Percentiles rank a stretch among this genome's conserved stretches.
These are phyloP conservation scores for Acorus gramineus DNA, from an alignment of 106 monocot genomes.

Conservation along the genomic window DNA sequence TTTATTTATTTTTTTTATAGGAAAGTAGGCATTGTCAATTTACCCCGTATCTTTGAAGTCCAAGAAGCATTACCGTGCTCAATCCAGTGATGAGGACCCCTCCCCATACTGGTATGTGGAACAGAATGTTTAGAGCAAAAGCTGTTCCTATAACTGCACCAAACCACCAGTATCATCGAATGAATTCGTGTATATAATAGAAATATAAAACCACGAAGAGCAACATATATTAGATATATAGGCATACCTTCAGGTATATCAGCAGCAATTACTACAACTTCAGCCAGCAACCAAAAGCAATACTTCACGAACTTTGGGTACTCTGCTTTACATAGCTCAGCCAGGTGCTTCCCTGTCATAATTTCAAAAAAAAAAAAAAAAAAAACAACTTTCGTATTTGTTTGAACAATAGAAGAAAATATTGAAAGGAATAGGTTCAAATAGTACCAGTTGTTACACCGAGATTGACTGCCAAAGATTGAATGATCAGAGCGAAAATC, in stretches of 20 bases:
- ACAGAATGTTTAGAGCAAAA: constrained; percentile 73
- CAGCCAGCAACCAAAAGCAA: constrained; percentile 53
- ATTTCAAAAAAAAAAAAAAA: neutral
- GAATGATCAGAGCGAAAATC: constrained; percentile 8
- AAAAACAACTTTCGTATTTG: neutral
- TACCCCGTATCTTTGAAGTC: constrained; percentile 48
- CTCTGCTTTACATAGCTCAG: constrained; percentile 60
- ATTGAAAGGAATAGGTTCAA: neutral
- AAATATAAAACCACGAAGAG: neutral
- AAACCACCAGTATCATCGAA: neutral
- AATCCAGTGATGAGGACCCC: constrained; percentile 71
- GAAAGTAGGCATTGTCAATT: too few relatives aligned
- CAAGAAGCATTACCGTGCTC: constrained; percentile 75
- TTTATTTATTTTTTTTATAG: too few relatives aligned
- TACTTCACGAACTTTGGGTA: constrained; percentile 38
- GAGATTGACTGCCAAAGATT: constrained; percentile 6
- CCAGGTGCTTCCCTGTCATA: constrained; percentile 54
- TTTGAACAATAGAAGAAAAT: too few relatives aligned
- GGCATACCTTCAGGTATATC: constrained; percentile 66
- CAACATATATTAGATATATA: neutral
- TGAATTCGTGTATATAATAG: neutral
- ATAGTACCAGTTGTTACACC: constrained; percentile 11
- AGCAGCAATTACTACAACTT: constrained; percentile 63
- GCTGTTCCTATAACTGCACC: constrained; percentile 78
- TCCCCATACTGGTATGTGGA: constrained; percentile 64